Evolutionary conservation across 768 basidiomycete genomes (phyloP), one percentile per base, ranked within the genome.

Genomic region (Omphalotus guepiniiformis): DNA sequence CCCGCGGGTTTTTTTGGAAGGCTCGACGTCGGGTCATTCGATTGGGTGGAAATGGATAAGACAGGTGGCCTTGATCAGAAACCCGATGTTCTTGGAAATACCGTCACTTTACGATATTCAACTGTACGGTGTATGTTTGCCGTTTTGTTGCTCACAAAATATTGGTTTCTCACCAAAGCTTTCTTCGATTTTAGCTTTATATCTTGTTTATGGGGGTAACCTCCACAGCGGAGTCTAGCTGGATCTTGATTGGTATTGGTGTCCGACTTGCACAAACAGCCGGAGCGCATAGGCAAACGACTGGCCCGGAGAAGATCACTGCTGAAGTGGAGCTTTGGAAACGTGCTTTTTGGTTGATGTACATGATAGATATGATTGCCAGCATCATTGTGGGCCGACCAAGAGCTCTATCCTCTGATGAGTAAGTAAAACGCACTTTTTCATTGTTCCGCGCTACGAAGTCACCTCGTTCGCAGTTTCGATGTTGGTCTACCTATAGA

Each of bases 281-380:
- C 4, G 75, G 84, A 4, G 73, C 74, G 0, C 78, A 83, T 55
- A 63, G 74, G n/a, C 55, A 66, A 48, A 69, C 67, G 62, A 58
- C 38, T 62, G 64, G 52, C 49, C 51, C 22, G 21, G 52, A 38
- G 22, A 56, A 57, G 9, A 65, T 61, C 2, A 69, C 70, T 1
- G 52, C 69, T 2, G 80, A 86, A 50, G 68, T 74, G 39, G 84
- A 88, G 55, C 59, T 81, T 25, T 83, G 79, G 71, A 84, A 82
- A 51, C 64, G 77, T 21, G 72, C 68, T 13, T 79, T 76, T 48
- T 79, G 75, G 76, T 65, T 61, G 11, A 40, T 68, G 8, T 48
- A 62, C n/a, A 35, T 53, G 12, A 36, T 55, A 15, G 58, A 60
- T 44, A 47, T 41, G 25, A 27, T 52, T 13, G 40, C 43, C 47